Conservation (phyloP, 106 monocot genomes). For the Dioscorea zingiberensis region DNA sequence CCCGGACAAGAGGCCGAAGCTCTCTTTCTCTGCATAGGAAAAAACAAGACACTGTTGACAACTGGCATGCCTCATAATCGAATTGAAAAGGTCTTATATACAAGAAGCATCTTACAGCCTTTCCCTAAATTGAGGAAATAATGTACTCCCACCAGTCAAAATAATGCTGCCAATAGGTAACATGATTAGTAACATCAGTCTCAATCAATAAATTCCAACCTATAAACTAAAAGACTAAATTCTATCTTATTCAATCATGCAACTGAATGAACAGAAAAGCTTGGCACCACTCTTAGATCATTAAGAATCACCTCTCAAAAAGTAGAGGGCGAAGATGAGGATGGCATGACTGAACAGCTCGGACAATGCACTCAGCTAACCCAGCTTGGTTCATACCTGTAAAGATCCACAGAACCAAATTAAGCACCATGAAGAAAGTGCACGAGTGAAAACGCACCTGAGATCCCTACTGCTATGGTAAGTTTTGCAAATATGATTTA, state of each 20-base stretch:
- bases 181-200: not conserved
- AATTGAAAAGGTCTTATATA: not conserved
- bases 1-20: slow-evolving; percentile 71
- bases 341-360: slow-evolving; percentile 80
- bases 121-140: slow-evolving; percentile 80
- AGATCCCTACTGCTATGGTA: no score
- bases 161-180: slow-evolving; percentile 66
- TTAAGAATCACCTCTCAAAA: slow-evolving; percentile 59
- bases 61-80: not conserved
- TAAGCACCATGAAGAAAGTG: not conserved
- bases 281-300: not conserved
- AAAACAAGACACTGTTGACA: not conserved
- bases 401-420: not conserved
- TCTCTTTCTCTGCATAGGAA: slow-evolving; percentile 64
- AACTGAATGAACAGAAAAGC: not conserved
- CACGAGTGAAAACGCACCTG: no score
- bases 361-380: slow-evolving; percentile 81
- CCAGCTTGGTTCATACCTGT: slow-evolving; percentile 99
- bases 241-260: not conserved
- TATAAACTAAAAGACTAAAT: no score
- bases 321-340: slow-evolving; percentile 87
- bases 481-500: no score
- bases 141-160: slow-evolving; percentile 88
- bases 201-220: not conserved
- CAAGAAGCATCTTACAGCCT: slow-evolving; percentile 62